Evolutionary conservation across 805 yeast species (phyloP).

Genomic region (Starmerella bombi): DNA sequence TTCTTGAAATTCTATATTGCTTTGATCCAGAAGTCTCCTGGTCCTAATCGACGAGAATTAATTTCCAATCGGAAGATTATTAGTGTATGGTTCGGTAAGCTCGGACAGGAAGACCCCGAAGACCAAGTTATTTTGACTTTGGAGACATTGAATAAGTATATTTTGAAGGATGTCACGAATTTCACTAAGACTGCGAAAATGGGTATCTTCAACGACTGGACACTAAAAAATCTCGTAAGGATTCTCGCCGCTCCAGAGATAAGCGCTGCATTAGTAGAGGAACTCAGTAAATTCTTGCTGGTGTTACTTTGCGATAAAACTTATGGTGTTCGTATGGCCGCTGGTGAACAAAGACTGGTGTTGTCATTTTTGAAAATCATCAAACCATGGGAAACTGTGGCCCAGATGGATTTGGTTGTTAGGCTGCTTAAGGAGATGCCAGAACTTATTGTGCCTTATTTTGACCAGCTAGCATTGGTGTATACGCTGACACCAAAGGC

Average conservation of each 20-base stretch:
- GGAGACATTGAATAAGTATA: slow-evolving; percentile 35
- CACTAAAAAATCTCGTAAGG: slow-evolving; percentile 43
- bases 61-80: slow-evolving; percentile 42
- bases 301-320: slow-evolving; percentile 36
- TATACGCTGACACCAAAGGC: slow-evolving; percentile 60
- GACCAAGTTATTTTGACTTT: slow-evolving; percentile 34
- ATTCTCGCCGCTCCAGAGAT: slow-evolving; percentile 34
- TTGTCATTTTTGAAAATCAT: slow-evolving; percentile 48
- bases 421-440: slow-evolving; percentile 41
- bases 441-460: slow-evolving; percentile 62
- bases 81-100: slow-evolving; percentile 53
- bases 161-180: slow-evolving; percentile 42
- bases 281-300: slow-evolving; percentile 36
- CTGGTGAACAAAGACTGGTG: slow-evolving; percentile 49
- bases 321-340: slow-evolving; percentile 28
- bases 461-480: slow-evolving; percentile 18
- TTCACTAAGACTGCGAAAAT: slow-evolving; percentile 60
- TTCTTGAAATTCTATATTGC: slow-evolving; percentile 51
- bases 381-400: slow-evolving; percentile 69
- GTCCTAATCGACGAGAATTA: slow-evolving; percentile 51
- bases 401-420: slow-evolving; percentile 44
- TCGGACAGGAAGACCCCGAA: slow-evolving; percentile 40
- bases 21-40: slow-evolving; percentile 37
- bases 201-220: slow-evolving; percentile 65
- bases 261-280: slow-evolving; percentile 25